Base-by-base conservation (phyloP, 352 stramenopile genomes). In the Globisporangium splendens region DNA sequence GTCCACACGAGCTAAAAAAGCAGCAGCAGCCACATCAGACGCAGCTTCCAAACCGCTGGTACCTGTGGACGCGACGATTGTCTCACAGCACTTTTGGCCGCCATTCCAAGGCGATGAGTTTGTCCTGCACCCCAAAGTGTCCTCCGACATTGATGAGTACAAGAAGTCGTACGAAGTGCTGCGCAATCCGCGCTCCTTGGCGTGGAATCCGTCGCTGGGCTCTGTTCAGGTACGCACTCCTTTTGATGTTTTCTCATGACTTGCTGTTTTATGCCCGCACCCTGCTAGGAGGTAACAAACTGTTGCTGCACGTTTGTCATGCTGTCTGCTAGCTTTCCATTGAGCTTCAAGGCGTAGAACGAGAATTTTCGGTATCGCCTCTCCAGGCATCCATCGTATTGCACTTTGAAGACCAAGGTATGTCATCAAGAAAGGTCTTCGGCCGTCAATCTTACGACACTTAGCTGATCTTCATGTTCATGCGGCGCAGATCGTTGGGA, bases 31-130 rank as follows among this genome's bases (percentile, higher is more conserved):
- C 35, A 15, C 47, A 1, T 47, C 54, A 20, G 58, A 20, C 13
- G 35, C 28, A 11, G 41, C 50, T 2, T 39, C 20, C 2, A 18
- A 58, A 4, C 14, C 13, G 1, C 22, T 18, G 3, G 47, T 68
- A 14, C 41, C 51, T 2, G 61, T 98, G 7, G 93, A 98, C 65
- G 92, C 90, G 28, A 97, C 93, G 6, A 98, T 99, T 60, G 82
- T 99, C 41, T 98, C 95, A 6, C 85, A 98, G 55, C 95, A 98
- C 39, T 99, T 98, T 73, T 99, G 97, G 97, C 97, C 97, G 22
- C 77, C 92, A n/a, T 77, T 99, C 20, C 91, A 98, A 65, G 87
- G 81, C 4, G 91, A 98, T 48, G 79, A 94, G 17, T 89, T 99
- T 59, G 81, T 78, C 39, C 72, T 98, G 38, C 96, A 99, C 66